A percentile compares a stretch with the other conserved stretches of the same genome.
These are phyloP conservation scores for Globisporangium echinulatum DNA, from an alignment of 352 stramenopile genomes.

Conservation along the genomic window DNA sequence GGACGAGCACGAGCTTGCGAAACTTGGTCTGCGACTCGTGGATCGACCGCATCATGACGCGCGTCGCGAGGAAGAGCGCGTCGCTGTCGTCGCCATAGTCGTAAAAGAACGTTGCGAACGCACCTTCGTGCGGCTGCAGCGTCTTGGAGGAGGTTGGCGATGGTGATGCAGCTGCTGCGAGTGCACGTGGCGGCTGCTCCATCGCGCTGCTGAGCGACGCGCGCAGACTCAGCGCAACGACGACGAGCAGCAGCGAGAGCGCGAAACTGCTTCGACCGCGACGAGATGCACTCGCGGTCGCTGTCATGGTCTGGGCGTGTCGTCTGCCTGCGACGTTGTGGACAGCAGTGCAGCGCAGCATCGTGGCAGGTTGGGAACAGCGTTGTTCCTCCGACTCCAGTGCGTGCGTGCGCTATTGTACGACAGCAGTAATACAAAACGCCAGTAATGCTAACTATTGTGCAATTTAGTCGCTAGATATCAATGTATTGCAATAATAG, in stretches of 20 bases:
- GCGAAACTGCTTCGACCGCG: neutral
- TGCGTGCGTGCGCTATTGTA: neutral
- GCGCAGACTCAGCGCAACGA: neutral
- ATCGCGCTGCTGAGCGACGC: neutral
- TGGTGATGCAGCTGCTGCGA: neutral
- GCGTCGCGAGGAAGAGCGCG: constrained; percentile 18
- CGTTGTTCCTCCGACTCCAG: too few relatives aligned
- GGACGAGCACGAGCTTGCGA: constrained; percentile 63
- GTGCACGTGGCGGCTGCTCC: constrained; percentile 7
- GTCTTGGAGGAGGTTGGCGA: neutral
- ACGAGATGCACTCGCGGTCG: neutral
- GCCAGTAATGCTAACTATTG: neutral
- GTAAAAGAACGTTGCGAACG: constrained; percentile 24
- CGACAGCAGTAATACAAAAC: neutral
- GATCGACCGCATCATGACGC: constrained; percentile 18
- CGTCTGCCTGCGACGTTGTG: neutral
- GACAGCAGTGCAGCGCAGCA: neutral
- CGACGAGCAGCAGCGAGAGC: neutral
- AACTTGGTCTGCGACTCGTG: constrained; percentile 37
- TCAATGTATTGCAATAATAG: too few relatives aligned
- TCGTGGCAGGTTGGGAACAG: neutral
- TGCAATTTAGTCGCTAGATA: too few relatives aligned
- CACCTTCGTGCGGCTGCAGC: constrained; percentile 12
- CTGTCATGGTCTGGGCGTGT: neutral
- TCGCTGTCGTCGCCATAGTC: constrained; percentile 20